phyloP scores from a whole-genome alignment of 371 early-diverging fungal species.

The Circinella umbellata region DNA sequence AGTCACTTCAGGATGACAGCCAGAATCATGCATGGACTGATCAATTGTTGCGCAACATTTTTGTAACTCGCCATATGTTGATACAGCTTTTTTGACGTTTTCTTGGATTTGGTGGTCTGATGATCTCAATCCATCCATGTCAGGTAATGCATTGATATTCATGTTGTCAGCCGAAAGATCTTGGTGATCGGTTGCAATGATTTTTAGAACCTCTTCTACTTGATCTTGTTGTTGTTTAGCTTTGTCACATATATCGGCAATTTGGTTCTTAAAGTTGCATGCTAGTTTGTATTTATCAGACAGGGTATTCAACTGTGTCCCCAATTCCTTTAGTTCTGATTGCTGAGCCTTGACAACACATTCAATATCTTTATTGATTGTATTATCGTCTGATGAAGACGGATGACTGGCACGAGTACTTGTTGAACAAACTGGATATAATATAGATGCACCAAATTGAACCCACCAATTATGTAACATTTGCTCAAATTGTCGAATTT shows the following conservation, averaged over 20 bases:
- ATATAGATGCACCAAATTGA: slow-evolving; percentile 6
- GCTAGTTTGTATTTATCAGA: not conserved
- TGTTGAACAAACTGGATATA: slow-evolving; percentile 32
- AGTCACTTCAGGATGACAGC: not conserved
- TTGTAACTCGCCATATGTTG: not conserved
- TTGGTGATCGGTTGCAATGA: slow-evolving; percentile 1
- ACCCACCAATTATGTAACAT: slow-evolving; percentile 23
- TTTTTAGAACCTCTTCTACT: not conserved
- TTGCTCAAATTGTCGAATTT: slow-evolving; percentile 21
- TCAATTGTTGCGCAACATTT: not conserved
- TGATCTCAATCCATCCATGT: slow-evolving; percentile 1
- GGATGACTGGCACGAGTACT: not conserved
- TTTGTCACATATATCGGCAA: not conserved
- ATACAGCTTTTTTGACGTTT: not conserved
- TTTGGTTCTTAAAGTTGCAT: not conserved
- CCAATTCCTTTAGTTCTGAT: slow-evolving; percentile 1
- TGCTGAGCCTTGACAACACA: not conserved
- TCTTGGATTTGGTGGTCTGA: not conserved
- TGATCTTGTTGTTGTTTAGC: not conserved
- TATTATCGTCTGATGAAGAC: not conserved
- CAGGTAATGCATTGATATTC: not conserved
- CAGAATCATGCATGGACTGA: not conserved
- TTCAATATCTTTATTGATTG: not conserved
- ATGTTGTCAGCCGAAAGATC: slow-evolving; percentile 5
- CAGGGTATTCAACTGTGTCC: not conserved